phyloP scores from a whole-genome alignment of 805 yeast genomes.

The Lipomyces yamanashiensis region DNA sequence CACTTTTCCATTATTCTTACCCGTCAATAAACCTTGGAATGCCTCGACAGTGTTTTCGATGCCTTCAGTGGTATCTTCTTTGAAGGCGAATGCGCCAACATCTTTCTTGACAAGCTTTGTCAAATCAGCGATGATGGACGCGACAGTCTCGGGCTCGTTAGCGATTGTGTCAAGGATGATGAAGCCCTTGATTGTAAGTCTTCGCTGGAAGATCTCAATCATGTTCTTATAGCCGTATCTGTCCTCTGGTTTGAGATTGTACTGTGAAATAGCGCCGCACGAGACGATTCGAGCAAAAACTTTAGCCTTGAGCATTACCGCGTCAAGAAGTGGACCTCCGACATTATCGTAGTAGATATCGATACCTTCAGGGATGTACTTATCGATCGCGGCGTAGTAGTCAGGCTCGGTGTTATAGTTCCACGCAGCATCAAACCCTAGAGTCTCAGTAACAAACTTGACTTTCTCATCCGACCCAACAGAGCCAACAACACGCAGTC shows the following conservation, averaged over 20 bases:
- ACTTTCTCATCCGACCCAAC: constrained; percentile 65
- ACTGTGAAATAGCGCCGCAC: constrained; percentile 69
- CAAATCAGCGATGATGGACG: constrained; percentile 45
- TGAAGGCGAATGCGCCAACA: too few species aligned
- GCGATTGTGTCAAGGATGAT: too few species aligned
- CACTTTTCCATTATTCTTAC: constrained; percentile 38
- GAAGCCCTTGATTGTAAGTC: constrained; percentile 60
- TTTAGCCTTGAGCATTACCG: constrained; percentile 47
- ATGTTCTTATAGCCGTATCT: constrained; percentile 48
- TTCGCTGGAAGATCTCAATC: constrained; percentile 53
- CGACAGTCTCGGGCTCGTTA: too few species aligned
- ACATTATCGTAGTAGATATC: constrained; percentile 66
- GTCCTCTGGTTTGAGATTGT: constrained; percentile 51
- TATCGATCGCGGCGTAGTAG: constrained; percentile 45
- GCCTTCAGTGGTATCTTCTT: constrained; percentile 34
- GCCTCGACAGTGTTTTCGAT: constrained; percentile 24
- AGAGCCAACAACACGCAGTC: constrained; percentile 61
- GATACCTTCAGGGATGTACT: constrained; percentile 54
- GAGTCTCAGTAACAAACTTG: constrained; percentile 57
- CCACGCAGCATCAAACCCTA: constrained; percentile 57
- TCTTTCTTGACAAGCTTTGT: constrained; percentile 3
- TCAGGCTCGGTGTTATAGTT: constrained; percentile 56
- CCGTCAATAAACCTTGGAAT: constrained; percentile 42
- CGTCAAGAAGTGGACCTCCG: constrained; percentile 62
- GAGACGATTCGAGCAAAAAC: constrained; percentile 53